These are phyloP conservation scores for Wickerhamiella cacticola DNA, from an alignment of 805 yeast species.

Conservation along the genomic window DNA sequence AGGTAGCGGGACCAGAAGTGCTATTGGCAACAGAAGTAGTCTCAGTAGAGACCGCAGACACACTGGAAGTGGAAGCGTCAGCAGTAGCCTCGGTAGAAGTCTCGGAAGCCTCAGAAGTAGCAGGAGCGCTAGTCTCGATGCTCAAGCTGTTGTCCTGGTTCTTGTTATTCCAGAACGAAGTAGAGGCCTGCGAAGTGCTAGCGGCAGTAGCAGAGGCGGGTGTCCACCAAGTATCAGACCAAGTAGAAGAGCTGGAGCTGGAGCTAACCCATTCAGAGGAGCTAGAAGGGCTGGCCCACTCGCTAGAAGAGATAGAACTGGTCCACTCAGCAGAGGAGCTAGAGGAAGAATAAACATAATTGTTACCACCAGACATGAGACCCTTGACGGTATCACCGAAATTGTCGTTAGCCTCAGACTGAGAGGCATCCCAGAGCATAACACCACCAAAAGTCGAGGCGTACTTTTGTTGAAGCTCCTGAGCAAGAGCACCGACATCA, in stretches of 20 bases:
- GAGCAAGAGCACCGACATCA: conserved; percentile 21
- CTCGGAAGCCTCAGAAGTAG: conserved; percentile 1
- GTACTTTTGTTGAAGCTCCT: conserved; percentile 18
- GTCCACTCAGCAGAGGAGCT: conserved; percentile 1
- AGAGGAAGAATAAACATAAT: background rate
- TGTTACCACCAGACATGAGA: conserved; percentile 21
- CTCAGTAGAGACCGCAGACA: background rate
- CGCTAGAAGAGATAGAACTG: background rate
- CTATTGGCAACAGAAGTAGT: background rate
- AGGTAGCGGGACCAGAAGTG: background rate
- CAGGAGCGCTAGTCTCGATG: background rate
- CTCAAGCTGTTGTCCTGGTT: background rate
- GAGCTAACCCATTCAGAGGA: background rate
- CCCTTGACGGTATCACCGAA: conserved; percentile 39
- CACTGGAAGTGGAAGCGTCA: background rate
- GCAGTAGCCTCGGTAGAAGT: background rate
- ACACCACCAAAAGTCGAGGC: conserved; percentile 47
- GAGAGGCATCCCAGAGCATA: conserved; percentile 77
- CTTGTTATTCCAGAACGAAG: background rate
- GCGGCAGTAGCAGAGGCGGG: background rate
- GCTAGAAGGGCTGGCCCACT: background rate
- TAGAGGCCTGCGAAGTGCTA: background rate
- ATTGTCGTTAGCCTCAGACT: conserved; percentile 39
- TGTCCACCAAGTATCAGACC: background rate
- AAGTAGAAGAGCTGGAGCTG: conserved; percentile 2